Evolutionary conservation across 1,284 basidiomycete genomes (phyloP).

Genomic region (Boletus hoseneyae): DNA sequence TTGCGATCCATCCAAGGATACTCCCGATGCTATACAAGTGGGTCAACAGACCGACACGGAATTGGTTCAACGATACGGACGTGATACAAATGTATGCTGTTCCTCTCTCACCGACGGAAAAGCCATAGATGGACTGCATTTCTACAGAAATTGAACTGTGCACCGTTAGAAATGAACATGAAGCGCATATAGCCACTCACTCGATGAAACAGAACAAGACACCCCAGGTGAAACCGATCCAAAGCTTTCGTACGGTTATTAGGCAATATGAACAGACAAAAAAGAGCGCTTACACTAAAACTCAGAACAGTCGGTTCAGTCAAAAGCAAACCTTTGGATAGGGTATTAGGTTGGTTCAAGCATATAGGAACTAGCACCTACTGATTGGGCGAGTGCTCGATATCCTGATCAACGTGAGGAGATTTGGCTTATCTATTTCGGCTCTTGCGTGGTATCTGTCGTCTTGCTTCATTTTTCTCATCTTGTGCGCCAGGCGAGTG

Average conservation of each 20-base stretch:
- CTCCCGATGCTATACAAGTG: constrained; percentile 29
- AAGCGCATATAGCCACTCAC: constrained; percentile 28
- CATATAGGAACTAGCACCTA: constrained; percentile 27
- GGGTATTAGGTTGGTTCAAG: constrained; percentile 6
- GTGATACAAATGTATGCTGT: constrained; percentile 47
- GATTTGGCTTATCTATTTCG: constrained; percentile 45
- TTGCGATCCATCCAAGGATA: constrained; percentile 26
- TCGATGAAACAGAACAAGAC: constrained; percentile 57
- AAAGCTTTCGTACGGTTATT: constrained; percentile 37
- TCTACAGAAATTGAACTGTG: constrained; percentile 48
- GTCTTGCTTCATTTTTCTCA: constrained; percentile 48
- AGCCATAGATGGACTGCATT: constrained; percentile 49
- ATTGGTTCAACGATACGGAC: constrained; percentile 31
- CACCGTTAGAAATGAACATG: not conserved
- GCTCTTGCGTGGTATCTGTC: constrained; percentile 44
- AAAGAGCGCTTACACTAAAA: constrained; percentile 42
- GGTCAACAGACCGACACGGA: not conserved
- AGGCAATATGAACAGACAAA: constrained; percentile 1
- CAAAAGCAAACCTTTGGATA: constrained; percentile 43
- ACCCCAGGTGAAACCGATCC: constrained; percentile 64
- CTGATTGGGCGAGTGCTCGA: constrained; percentile 52
- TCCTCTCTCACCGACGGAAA: constrained; percentile 49
- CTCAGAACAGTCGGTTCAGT: constrained; percentile 61
- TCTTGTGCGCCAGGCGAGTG: constrained; percentile 40
- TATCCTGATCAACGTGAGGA: constrained; percentile 46